These are phyloP conservation scores for Arctostaphylos glauca DNA, from an alignment of 148 eudicot species.

Conservation along the genomic window DNA sequence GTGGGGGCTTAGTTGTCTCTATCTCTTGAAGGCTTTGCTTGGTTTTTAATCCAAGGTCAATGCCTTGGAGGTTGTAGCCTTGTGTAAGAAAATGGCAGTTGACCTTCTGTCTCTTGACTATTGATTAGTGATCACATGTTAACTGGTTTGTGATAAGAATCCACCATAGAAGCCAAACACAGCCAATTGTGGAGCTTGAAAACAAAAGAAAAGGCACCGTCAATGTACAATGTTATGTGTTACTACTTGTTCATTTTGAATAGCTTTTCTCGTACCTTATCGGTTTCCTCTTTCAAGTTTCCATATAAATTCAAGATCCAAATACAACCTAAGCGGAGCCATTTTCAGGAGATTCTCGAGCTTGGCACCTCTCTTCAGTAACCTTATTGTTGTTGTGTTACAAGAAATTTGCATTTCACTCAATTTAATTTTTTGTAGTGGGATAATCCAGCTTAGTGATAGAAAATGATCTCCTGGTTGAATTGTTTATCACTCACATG, in stretches of 20 bases:
- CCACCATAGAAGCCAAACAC: background rate
- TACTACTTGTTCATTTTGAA: no score
- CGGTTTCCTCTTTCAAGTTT: no score
- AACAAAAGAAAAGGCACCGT: no score
- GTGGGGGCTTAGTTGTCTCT: constrained; percentile 10
- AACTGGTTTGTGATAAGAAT: background rate
- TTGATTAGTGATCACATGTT: background rate
- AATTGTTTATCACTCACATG: no score
- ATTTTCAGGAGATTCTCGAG: background rate
- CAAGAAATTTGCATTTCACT: background rate
- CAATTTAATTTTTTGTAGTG: no score
- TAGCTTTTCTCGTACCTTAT: background rate
- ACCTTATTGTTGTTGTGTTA: no score
- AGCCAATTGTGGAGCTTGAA: background rate
- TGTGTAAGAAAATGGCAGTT: constrained; percentile 9
- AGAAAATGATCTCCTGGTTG: no score
- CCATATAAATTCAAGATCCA: background rate
- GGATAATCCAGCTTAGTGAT: background rate
- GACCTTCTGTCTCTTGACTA: background rate
- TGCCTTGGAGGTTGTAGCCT: constrained; percentile 19
- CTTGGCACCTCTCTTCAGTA: background rate
- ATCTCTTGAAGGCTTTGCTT: background rate
- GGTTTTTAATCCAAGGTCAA: constrained; percentile 16
- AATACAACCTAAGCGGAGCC: background rate
- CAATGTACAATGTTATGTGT: no score